These are phyloP conservation scores for Candida anglica DNA, from an alignment of 805 yeast species.

Conservation along the genomic window DNA sequence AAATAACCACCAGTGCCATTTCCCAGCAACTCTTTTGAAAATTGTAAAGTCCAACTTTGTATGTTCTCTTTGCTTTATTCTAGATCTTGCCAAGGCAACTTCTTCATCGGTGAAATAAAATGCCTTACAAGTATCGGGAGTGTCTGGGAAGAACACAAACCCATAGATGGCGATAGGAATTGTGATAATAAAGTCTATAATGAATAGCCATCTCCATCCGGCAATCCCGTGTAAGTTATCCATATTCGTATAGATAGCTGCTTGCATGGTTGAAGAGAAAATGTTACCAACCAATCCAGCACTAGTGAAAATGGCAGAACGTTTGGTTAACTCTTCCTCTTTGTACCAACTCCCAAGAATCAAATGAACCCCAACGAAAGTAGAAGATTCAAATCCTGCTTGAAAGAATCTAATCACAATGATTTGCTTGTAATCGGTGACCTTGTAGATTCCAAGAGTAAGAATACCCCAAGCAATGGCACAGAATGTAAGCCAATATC, in stretches of 20 bases:
- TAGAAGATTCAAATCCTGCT: slow-evolving; percentile 57
- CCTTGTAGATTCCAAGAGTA: slow-evolving; percentile 49
- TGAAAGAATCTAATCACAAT: slow-evolving; percentile 58
- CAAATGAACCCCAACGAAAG: slow-evolving; percentile 53
- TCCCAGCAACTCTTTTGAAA: slow-evolving; percentile 37
- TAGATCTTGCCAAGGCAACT: slow-evolving; percentile 22
- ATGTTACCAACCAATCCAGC: slow-evolving; percentile 54
- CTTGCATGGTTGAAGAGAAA: slow-evolving; percentile 55
- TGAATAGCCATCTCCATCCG: slow-evolving; percentile 71
- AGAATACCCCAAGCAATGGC: slow-evolving; percentile 54
- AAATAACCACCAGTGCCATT: slow-evolving; percentile 35
- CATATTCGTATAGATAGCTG: slow-evolving; percentile 46
- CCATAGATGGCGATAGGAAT: slow-evolving; percentile 57
- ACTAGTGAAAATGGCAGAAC: slow-evolving; percentile 52
- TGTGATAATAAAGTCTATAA: slow-evolving; percentile 57
- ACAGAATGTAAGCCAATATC: slow-evolving; percentile 53
- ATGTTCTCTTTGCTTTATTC: slow-evolving; percentile 26
- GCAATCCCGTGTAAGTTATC: slow-evolving; percentile 45
- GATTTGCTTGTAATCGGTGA: slow-evolving; percentile 43
- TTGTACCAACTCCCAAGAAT: slow-evolving; percentile 54
- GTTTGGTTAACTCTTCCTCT: slow-evolving; percentile 43
- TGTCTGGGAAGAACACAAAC: slow-evolving; percentile 54
- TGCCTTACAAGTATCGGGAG: slow-evolving; percentile 40
- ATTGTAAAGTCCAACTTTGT: slow-evolving; percentile 27
- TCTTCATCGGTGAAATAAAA: slow-evolving; percentile 24